Evolutionary conservation across 805 yeast species (phyloP), one percentile per base, ranked within the genome.

Genomic region (Wickerhamomyces canadensis): DNA sequence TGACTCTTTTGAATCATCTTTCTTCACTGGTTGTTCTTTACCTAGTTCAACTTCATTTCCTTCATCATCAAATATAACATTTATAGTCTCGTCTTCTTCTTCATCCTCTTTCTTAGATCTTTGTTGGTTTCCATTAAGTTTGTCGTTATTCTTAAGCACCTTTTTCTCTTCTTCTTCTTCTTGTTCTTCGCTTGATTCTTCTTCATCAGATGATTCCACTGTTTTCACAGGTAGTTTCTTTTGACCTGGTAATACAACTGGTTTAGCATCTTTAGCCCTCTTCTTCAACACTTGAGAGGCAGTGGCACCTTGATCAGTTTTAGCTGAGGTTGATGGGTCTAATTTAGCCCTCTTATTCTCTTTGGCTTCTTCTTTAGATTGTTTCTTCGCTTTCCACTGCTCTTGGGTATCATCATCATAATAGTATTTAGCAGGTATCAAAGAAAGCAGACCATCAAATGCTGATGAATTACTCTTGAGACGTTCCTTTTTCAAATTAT

Each of bases 351-450:
- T 66, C 55, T 83, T 84, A 45, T 74, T 78, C 36, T 65, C 68
- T 47, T 68, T 75, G 16, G 68, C 60, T 47, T 85, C 87, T 37
- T 71, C 76, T 49, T 82, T 84, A 22, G 77, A 61, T 61, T 80
- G 75, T 66, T 87, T 86, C 65, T 79, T 84, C 50, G 80, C 82
- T 50, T 81, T 80, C 97, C 97, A 89, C 62, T 91, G 97, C 36
- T 81, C 80, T 51, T 82, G 79, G 3, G 91, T 81, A 41, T 85
- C 91, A 27, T 84, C 96, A 58, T 89, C 96, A 57, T 85, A 88
- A 58, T 91, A 91, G 55, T 83, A 88, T 55, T 88, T 87, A 3
- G 97, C 95, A 4, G 98, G 97, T 41, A 91, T 89, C 59, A 91
- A 67, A 16, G 96, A 86, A 41, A 91, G 67, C 36, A 91, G 67